Conservation (phyloP, 169 alveolate genomes). For the Eimeria acervulina region DNA sequence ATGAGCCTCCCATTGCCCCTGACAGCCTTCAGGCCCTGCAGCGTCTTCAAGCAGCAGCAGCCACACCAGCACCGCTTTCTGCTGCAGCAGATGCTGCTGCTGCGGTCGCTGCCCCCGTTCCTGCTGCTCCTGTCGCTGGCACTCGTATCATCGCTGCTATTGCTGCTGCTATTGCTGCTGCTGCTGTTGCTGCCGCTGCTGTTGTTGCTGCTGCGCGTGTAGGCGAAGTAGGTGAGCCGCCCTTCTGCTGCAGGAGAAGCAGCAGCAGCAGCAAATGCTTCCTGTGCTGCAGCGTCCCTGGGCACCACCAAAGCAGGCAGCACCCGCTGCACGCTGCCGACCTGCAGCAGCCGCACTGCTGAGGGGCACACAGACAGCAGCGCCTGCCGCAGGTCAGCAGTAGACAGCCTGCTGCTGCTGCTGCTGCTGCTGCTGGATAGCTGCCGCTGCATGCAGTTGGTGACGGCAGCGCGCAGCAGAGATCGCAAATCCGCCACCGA, state of each 20-base stretch:
- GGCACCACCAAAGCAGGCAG: slow-evolving; percentile 15
- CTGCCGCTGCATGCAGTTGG: slow-evolving; percentile 68
- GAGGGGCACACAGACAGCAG: slow-evolving; percentile 47
- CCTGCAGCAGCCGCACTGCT: slow-evolving; percentile 49
- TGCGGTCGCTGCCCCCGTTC: not conserved
- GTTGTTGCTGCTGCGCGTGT: too few species aligned
- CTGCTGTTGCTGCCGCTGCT: not conserved
- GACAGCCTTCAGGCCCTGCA: slow-evolving; percentile 16
- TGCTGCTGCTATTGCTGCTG: not conserved
- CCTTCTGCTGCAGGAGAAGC: too few species aligned
- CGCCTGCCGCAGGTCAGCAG: slow-evolving; percentile 60
- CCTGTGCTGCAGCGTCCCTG: not conserved
- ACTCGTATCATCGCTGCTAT: not conserved
- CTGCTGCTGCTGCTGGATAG: slow-evolving; percentile 32
- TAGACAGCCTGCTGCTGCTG: slow-evolving; percentile 39
- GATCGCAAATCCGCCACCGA: slow-evolving; percentile 51
- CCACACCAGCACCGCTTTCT: not conserved
- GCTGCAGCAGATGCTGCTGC: slow-evolving; percentile 51
- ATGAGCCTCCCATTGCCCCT: not conserved
- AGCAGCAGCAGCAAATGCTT: too few species aligned
- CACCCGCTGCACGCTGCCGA: slow-evolving; percentile 57
- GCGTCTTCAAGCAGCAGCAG: not conserved
- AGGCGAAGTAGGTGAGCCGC: too few species aligned
- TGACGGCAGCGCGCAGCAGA: slow-evolving; percentile 40
- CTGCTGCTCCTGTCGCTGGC: too few species aligned